A percentile compares a stretch with the other conserved stretches of the same genome.
Conservation (phyloP, 2,329 filamentous ascomycete genomes). For the Capronia coronata region DNA sequence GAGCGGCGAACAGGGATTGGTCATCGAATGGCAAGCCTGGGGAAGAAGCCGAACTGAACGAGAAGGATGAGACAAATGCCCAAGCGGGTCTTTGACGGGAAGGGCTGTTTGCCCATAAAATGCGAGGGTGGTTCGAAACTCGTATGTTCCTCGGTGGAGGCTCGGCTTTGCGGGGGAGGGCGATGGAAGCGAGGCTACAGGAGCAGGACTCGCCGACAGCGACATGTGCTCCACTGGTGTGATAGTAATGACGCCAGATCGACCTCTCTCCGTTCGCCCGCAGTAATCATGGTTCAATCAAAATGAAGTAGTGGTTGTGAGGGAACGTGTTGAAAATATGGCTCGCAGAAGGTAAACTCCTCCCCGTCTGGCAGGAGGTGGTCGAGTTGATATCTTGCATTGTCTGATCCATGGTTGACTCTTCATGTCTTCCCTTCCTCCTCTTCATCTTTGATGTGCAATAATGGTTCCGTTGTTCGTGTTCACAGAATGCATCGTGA, state of each 20-base stretch:
- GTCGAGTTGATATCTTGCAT: too few species aligned
- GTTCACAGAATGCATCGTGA: too few species aligned
- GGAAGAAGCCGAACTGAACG: slow-evolving; percentile 20
- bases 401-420: too few species aligned
- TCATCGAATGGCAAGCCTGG: slow-evolving; percentile 1
- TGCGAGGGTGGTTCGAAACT: too few species aligned
- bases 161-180: slow-evolving; percentile 19
- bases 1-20: slow-evolving; percentile 15
- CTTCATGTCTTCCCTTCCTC: too few species aligned
- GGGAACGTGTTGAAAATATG: too few species aligned
- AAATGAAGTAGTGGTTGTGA: background rate
- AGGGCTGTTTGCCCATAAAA: too few species aligned
- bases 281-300: background rate
- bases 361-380: too few species aligned
- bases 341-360: too few species aligned
- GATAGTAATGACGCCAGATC: slow-evolving; percentile 7
- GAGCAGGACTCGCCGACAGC: background rate
- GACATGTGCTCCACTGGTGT: background rate
- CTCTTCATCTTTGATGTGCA: too few species aligned
- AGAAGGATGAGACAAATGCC: slow-evolving; percentile 2
- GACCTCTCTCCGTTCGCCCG: slow-evolving; percentile 14
- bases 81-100: background rate
- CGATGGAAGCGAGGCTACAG: background rate
- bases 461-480: too few species aligned
- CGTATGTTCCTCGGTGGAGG: slow-evolving; percentile 12